Base-by-base conservation (phyloP, 768 basidiomycete species). In the Lactifluus hygrophoroides region DNA sequence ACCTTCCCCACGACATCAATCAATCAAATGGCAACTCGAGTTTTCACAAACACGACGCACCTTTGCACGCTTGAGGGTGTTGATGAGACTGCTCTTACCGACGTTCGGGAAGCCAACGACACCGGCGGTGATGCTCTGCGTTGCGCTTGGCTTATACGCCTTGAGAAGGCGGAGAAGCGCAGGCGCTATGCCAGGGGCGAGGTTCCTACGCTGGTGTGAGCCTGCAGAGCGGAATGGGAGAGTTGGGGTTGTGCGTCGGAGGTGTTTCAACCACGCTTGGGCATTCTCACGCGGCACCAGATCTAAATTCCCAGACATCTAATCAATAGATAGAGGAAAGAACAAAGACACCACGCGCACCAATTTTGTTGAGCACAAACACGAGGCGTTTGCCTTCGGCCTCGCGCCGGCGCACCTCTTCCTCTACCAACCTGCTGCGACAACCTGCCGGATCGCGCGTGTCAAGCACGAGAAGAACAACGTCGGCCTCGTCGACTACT, bases 21-120 rank as follows among this genome's bases (percentile, higher is more conserved):
- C 8, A 10, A 17, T 53, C 17, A 53, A 42, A 27, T 2, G 17
- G 14, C 0, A 3, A 32, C 27, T 48, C 11, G 8, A 16, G 9
- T 4, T 37, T 16, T 25, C 16, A 23, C 34, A 14, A n/a, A 42
- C 11, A 49, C 25, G 11, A 21, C 73, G 1, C 23, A 86, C 87
- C 73, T 90, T 93, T 59, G 83, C 81, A 37, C 92, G 75, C 71
- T 93, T 94, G 51, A 99, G 73, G 44, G 90, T 88, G 70, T 98
- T 98, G 70, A 99, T 94, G 57, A 98, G 68, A 66, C 85, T 89
- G 56, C 91, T 94, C 74, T 98, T 98, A 14, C 95, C 95, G 46
- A 98, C 95, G 70, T 98, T 98, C 1, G 95, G 95, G 72, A 93
- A 95, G 1, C 95, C 95, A 4, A 97, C 90, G 17, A 98, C 90